phyloP scores from a whole-genome alignment of 495 filamentous ascomycete genomes.

The Patellaria atrata region DNA sequence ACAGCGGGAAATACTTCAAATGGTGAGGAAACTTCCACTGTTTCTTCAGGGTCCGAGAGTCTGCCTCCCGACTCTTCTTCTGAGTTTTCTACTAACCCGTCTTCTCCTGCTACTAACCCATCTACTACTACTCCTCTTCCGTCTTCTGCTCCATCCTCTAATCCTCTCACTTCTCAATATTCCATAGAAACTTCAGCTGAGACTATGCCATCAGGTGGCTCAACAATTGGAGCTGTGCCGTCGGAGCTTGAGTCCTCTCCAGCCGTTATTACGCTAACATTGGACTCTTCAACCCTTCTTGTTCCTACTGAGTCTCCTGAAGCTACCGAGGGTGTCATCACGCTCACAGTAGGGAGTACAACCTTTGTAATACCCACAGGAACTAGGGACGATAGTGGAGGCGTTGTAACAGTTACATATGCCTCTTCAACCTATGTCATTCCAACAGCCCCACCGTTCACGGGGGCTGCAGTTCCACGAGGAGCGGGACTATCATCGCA shows the following conservation, averaged over 20 bases:
- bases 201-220: constrained; percentile 1
- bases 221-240: constrained; percentile 1
- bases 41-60: constrained; percentile 1
- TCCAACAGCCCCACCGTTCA: neutral
- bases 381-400: constrained; percentile 4
- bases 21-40: constrained; percentile 1
- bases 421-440: neutral
- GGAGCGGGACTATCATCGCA: too few species aligned
- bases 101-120: constrained; percentile 6
- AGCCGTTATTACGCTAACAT: constrained; percentile 1
- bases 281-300: neutral
- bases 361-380: neutral
- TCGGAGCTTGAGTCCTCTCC: too few species aligned
- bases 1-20: neutral
- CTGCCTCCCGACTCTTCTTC: neutral
- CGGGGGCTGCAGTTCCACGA: constrained; percentile 6
- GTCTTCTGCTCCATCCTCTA: constrained; percentile 1
- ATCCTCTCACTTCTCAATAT: neutral
- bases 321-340: too few species aligned
- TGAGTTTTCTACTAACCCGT: neutral
- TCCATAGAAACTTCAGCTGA: neutral
- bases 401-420: constrained; percentile 3
- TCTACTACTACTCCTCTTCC: constrained; percentile 3
- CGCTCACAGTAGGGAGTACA: neutral
- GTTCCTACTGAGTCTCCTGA: too few species aligned